These are phyloP conservation scores for Cajanus cajan DNA, from an alignment of 306 rosid species.

Conservation along the genomic window DNA sequence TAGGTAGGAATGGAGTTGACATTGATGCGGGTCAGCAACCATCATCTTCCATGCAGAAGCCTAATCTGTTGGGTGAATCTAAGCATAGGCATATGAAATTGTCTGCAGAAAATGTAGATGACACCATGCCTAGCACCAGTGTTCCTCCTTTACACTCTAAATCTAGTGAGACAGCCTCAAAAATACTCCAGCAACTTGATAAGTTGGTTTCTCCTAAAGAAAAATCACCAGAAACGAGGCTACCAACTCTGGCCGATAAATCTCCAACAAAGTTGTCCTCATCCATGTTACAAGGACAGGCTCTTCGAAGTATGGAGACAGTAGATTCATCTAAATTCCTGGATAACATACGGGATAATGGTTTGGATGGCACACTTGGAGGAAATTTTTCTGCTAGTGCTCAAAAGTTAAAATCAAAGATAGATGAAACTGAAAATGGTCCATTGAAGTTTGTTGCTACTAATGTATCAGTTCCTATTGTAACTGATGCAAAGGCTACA, in stretches of 20 bases:
- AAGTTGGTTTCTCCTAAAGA: slow-evolving; percentile 71
- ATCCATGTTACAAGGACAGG: slow-evolving; percentile 81
- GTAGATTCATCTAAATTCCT: slow-evolving; percentile 70
- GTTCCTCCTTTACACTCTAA: slow-evolving; percentile 52
- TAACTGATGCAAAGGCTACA: slow-evolving; percentile 38
- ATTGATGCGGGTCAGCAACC: slow-evolving; percentile 39
- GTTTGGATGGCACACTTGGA: slow-evolving; percentile 23
- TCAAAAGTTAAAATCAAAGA: slow-evolving; percentile 40
- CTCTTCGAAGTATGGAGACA: slow-evolving; percentile 78
- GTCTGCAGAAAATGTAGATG: slow-evolving; percentile 48
- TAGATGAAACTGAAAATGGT: slow-evolving; percentile 50
- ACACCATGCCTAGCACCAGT: slow-evolving; percentile 51
- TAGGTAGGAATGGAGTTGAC: slow-evolving; percentile 37
- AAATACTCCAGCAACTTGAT: slow-evolving; percentile 83
- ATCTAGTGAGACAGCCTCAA: slow-evolving; percentile 81
- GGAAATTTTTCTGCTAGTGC: slow-evolving; percentile 34
- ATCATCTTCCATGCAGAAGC: slow-evolving; percentile 50
- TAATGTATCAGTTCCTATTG: slow-evolving; percentile 29
- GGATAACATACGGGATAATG: slow-evolving; percentile 34
- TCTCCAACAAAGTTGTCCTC: slow-evolving; percentile 71
- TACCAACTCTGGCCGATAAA: slow-evolving; percentile 41
- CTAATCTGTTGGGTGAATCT: slow-evolving; percentile 40
- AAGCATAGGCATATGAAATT: slow-evolving; percentile 31
- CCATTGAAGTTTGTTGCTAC: slow-evolving; percentile 31
- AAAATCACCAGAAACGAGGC: slow-evolving; percentile 51